phyloP scores from a whole-genome alignment of 1,284 basidiomycete species.

The Crucibulum parvulum region DNA sequence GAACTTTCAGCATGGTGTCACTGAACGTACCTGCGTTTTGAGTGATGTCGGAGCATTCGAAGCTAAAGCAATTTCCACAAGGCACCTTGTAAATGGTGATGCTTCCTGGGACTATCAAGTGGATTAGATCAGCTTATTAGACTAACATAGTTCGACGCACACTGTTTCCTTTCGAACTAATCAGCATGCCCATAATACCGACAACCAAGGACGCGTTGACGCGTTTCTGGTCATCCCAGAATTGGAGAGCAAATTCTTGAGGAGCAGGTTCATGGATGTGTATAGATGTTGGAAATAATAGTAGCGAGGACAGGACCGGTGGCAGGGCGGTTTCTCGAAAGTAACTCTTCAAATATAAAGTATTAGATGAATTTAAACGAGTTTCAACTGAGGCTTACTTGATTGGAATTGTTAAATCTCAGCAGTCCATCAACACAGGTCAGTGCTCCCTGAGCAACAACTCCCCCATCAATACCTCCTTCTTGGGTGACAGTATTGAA shows the following conservation, averaged over 20 bases:
- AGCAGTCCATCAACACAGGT: constrained; percentile 87
- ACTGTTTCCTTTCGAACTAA: constrained; percentile 75
- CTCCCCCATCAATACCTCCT: constrained; percentile 92
- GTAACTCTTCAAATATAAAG: constrained; percentile 77
- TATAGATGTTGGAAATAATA: constrained; percentile 85
- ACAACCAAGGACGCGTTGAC: constrained; percentile 82
- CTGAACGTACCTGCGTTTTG: constrained; percentile 77
- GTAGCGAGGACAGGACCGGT: constrained; percentile 79
- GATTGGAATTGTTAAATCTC: constrained; percentile 94
- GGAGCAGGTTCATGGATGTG: constrained; percentile 73
- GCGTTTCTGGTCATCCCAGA: constrained; percentile 93
- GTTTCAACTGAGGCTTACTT: constrained; percentile 56
- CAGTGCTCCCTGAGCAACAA: constrained; percentile 88
- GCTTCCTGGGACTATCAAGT: constrained; percentile 58
- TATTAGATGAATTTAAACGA: constrained; percentile 8
- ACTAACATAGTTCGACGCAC: constrained; percentile 45
- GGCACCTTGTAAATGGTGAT: constrained; percentile 79
- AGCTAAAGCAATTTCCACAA: constrained; percentile 88
- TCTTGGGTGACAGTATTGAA: constrained; percentile 90
- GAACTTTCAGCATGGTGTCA: background rate
- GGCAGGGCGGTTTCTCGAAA: constrained; percentile 94
- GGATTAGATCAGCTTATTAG: background rate
- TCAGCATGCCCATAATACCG: constrained; percentile 79
- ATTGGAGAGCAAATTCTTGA: constrained; percentile 94
- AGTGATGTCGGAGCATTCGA: constrained; percentile 90